These are phyloP conservation scores for Dioscorea dumetorum DNA, from an alignment of 106 monocot species.

Conservation along the genomic window DNA sequence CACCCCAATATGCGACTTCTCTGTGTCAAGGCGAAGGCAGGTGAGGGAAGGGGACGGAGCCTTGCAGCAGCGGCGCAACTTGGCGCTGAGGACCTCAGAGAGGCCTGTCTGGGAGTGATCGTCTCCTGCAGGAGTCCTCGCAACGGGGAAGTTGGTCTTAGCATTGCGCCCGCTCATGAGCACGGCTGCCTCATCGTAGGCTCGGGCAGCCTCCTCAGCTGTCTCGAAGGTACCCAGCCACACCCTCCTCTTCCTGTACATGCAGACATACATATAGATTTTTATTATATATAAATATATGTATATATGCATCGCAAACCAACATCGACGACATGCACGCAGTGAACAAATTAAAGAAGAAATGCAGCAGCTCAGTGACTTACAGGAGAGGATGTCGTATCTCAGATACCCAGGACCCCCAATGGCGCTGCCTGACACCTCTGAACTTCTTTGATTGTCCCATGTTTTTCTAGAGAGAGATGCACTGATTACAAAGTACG, in stretches of 20 bases:
- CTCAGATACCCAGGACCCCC: constrained; percentile 99
- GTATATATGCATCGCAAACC: neutral
- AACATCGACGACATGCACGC: too few relatives aligned
- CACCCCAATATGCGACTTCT: constrained; percentile 86
- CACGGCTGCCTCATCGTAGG: constrained; percentile 80
- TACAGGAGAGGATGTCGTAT: constrained; percentile 97
- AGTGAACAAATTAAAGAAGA: too few relatives aligned
- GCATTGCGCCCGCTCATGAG: constrained; percentile 94
- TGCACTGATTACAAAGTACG: neutral
- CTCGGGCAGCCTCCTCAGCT: constrained; percentile 90
- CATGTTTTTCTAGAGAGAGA: constrained; percentile 42
- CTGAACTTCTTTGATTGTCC: constrained; percentile 95
- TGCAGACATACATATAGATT: neutral
- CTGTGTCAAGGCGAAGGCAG: constrained; percentile 90
- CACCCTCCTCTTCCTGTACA: constrained; percentile 64
- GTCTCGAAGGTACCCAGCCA: constrained; percentile 98
- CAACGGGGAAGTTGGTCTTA: constrained; percentile 88
- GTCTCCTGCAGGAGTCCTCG: constrained; percentile 10
- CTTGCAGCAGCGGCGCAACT: constrained; percentile 80
- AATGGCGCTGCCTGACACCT: constrained; percentile 96
- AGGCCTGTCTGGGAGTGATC: constrained; percentile 16
- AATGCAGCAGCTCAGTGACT: neutral
- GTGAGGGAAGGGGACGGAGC: constrained; percentile 82
- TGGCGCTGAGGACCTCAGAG: constrained; percentile 73
- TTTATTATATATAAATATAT: too few relatives aligned